Evolutionary conservation across 2,329 filamentous ascomycete genomes (phyloP).

Genomic region (Nannizziopsis arthrosporioides): DNA sequence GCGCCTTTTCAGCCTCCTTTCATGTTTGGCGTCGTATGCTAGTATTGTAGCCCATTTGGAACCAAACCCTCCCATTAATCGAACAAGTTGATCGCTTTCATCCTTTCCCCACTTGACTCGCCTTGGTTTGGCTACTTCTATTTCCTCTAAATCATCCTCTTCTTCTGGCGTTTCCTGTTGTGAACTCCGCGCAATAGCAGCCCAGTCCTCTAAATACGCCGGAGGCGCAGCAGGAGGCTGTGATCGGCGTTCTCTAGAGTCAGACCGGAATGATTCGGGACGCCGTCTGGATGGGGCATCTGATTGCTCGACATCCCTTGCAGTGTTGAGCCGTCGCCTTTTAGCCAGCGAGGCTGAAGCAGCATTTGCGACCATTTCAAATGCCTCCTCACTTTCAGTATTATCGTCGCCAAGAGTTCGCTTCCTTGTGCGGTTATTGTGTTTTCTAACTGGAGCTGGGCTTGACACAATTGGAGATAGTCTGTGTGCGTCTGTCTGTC

Average conservation of each 20-base stretch:
- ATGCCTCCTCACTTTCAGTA: neutral
- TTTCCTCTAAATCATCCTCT: neutral
- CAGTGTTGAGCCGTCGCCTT: neutral
- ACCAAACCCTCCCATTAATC: conserved; percentile 39
- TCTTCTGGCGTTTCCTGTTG: no score
- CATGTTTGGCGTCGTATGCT: conserved; percentile 22
- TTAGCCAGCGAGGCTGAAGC: neutral
- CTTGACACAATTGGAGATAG: conserved; percentile 26
- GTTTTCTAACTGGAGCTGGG: neutral
- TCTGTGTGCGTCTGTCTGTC: conserved; percentile 24
- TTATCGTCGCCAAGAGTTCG: neutral
- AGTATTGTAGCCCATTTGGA: conserved; percentile 39
- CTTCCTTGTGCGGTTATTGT: neutral
- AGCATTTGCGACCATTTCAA: neutral
- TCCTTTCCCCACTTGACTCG: conserved; percentile 25
- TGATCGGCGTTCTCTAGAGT: no score
- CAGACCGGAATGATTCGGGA: no score
- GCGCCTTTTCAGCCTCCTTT: conserved; percentile 28
- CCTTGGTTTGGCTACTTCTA: neutral
- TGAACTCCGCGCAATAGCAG: no score
- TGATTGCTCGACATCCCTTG: no score
- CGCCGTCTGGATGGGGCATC: no score
- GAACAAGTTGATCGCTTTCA: conserved; percentile 37
- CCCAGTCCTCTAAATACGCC: no score
- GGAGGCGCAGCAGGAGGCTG: no score